phyloP scores from a whole-genome alignment of 352 stramenopile genomes.

The Globisporangium uncinulatum region DNA sequence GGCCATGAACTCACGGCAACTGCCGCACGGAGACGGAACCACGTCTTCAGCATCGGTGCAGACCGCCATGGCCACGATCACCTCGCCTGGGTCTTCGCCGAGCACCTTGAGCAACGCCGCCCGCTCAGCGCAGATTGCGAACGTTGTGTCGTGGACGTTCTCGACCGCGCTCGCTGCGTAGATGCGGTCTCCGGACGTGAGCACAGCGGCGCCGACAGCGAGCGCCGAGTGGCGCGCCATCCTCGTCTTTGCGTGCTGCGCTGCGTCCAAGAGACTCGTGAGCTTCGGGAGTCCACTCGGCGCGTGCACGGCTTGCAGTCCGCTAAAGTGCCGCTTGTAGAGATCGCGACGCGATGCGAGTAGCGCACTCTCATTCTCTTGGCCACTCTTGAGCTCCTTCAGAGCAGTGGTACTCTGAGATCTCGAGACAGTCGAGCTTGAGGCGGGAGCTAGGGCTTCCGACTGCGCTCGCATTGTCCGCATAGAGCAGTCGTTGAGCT shows the following conservation, averaged over 20 bases:
- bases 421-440: slow-evolving; percentile 1
- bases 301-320: slow-evolving; percentile 24
- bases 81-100: slow-evolving; percentile 13
- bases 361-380: slow-evolving; percentile 10
- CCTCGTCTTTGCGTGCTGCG: slow-evolving; percentile 22
- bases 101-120: slow-evolving; percentile 47
- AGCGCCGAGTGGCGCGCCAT: slow-evolving; percentile 23
- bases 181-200: slow-evolving; percentile 42
- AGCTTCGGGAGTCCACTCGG: slow-evolving; percentile 28
- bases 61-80: slow-evolving; percentile 45
- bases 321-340: slow-evolving; percentile 50
- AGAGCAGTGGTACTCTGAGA: no score
- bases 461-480: slow-evolving; percentile 3
- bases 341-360: slow-evolving; percentile 29
- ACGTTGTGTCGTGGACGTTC: slow-evolving; percentile 26
- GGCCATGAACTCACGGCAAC: slow-evolving; percentile 64
- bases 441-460: slow-evolving; percentile 2
- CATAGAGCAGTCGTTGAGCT: slow-evolving; percentile 20
- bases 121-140: slow-evolving; percentile 51
- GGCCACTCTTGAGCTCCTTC: neutral
- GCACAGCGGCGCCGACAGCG: slow-evolving; percentile 41
- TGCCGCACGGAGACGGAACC: slow-evolving; percentile 57
- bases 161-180: slow-evolving; percentile 34
- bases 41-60: slow-evolving; percentile 40
- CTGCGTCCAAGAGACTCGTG: slow-evolving; percentile 49